Percentiles rank a stretch among this genome's conserved stretches.
These are phyloP conservation scores for Arachis stenosperma DNA, from an alignment of 306 rosid species.

Conservation along the genomic window DNA sequence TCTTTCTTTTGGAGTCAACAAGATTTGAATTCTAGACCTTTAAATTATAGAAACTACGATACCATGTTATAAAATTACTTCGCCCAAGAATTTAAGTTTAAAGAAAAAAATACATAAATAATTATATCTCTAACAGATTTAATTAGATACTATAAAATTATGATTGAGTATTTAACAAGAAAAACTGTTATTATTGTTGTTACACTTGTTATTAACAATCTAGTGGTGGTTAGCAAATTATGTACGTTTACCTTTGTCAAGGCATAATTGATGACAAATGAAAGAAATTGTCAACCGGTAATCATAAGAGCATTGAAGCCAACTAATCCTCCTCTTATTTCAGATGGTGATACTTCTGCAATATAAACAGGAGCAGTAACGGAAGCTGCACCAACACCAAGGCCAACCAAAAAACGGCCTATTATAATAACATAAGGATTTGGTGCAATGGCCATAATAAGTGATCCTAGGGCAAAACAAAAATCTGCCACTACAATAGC, in stretches of 20 bases:
- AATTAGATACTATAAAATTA: background rate
- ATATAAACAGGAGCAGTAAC: conserved; percentile 32
- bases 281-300: conserved; percentile 71
- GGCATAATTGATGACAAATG: conserved; percentile 64
- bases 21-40: too few relatives aligned
- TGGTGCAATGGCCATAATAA: conserved; percentile 54
- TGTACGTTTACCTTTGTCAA: conserved; percentile 36
- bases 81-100: too few relatives aligned
- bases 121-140: too few relatives aligned
- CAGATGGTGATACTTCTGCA: too few relatives aligned
- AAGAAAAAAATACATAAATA: too few relatives aligned
- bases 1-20: too few relatives aligned
- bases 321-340: conserved; percentile 58
- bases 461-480: conserved; percentile 51
- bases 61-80: too few relatives aligned
- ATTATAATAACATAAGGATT: conserved; percentile 37
- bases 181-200: background rate
- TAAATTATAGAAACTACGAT: too few relatives aligned
- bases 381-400: conserved; percentile 70
- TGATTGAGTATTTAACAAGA: too few relatives aligned
- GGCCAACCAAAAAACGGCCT: conserved; percentile 63
- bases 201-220: conserved; percentile 36
- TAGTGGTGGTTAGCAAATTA: too few relatives aligned
- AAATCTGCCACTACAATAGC: conserved; percentile 66
- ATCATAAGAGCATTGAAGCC: conserved; percentile 69